These are phyloP conservation scores for Cryptococcus amylolentus DNA, from an alignment of 1,284 basidiomycete species.

Conservation along the genomic window DNA sequence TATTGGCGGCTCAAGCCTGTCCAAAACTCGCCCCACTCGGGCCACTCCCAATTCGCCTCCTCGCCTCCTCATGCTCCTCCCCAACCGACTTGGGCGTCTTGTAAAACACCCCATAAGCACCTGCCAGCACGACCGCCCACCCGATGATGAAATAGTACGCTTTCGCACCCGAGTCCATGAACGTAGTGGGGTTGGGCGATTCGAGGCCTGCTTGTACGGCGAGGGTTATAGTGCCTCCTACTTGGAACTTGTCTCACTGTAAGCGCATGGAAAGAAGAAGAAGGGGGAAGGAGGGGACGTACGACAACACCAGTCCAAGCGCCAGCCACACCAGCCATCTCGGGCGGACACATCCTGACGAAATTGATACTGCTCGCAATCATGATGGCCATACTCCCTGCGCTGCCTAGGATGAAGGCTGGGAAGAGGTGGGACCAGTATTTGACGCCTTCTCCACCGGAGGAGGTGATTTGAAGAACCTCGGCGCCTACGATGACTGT, in stretches of 20 bases:
- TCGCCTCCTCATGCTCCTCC: slow-evolving; percentile 31
- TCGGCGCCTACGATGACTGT: slow-evolving; percentile 28
- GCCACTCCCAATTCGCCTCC: slow-evolving; percentile 23
- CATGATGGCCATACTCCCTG: slow-evolving; percentile 5
- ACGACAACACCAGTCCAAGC: slow-evolving; percentile 35
- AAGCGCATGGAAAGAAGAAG: neutral
- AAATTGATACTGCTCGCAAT: slow-evolving; percentile 17
- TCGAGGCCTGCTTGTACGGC: slow-evolving; percentile 42
- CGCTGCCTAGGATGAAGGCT: slow-evolving; percentile 22
- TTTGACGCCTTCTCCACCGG: slow-evolving; percentile 35
- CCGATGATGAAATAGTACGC: slow-evolving; percentile 32
- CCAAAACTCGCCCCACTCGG: too few species aligned
- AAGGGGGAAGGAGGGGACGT: neutral
- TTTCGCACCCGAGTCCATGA: slow-evolving; percentile 20
- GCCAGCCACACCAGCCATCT: slow-evolving; percentile 38
- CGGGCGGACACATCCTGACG: slow-evolving; percentile 27
- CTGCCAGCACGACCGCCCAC: slow-evolving; percentile 18
- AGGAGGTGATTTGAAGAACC: slow-evolving; percentile 29
- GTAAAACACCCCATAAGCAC: slow-evolving; percentile 29
- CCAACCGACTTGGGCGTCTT: slow-evolving; percentile 19
- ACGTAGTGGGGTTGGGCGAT: slow-evolving; percentile 19
- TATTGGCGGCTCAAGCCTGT: too few species aligned
- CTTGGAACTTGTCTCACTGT: slow-evolving; percentile 14
- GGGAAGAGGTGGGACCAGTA: slow-evolving; percentile 44
- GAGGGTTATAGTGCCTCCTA: slow-evolving; percentile 34